A percentile compares a stretch with the other conserved stretches of the same genome.
Evolutionary conservation across 1,284 basidiomycete genomes (phyloP).

Genomic region (Malassezia pachydermatis): DNA sequence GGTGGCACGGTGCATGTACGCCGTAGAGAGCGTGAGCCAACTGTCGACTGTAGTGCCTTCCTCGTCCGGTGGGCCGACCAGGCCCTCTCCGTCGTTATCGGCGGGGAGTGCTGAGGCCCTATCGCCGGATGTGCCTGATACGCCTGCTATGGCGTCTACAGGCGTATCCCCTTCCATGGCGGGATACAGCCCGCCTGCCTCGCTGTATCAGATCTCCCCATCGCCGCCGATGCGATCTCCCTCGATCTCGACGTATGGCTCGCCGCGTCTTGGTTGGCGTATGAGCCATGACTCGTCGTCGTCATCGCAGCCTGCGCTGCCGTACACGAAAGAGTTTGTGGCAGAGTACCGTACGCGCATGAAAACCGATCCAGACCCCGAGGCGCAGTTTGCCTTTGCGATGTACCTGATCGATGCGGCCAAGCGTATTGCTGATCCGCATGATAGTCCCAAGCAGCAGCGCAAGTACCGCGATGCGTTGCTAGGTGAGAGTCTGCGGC

Average conservation of each 20-base stretch:
- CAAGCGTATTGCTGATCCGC: conserved; percentile 56
- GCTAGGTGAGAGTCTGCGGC: conserved; percentile 78
- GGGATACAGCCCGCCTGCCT: too few species aligned
- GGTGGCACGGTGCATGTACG: too few species aligned
- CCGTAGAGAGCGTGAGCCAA: too few species aligned
- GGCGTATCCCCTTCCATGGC: too few species aligned
- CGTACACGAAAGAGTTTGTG: conserved; percentile 80
- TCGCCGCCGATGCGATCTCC: not conserved
- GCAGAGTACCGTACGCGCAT: conserved; percentile 93
- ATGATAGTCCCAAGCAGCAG: conserved; percentile 40
- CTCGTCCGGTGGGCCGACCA: too few species aligned
- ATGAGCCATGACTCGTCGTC: conserved; percentile 30
- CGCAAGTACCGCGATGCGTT: conserved; percentile 78
- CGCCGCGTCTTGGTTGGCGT: conserved; percentile 18
- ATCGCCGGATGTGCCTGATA: too few species aligned
- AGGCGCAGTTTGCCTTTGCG: conserved; percentile 93
- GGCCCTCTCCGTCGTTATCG: too few species aligned
- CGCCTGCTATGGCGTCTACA: too few species aligned
- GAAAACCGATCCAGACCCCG: conserved; percentile 93
- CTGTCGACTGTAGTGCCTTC: too few species aligned
- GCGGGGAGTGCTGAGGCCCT: too few species aligned
- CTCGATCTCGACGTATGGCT: not conserved
- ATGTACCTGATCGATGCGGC: conserved; percentile 99
- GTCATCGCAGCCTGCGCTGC: conserved; percentile 30
- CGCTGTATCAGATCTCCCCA: too few species aligned